A percentile compares a stretch with the other conserved stretches of the same genome.
Evolutionary conservation across 2,329 filamentous ascomycete species (phyloP).

Genomic region (Aureobasidium sp.): DNA sequence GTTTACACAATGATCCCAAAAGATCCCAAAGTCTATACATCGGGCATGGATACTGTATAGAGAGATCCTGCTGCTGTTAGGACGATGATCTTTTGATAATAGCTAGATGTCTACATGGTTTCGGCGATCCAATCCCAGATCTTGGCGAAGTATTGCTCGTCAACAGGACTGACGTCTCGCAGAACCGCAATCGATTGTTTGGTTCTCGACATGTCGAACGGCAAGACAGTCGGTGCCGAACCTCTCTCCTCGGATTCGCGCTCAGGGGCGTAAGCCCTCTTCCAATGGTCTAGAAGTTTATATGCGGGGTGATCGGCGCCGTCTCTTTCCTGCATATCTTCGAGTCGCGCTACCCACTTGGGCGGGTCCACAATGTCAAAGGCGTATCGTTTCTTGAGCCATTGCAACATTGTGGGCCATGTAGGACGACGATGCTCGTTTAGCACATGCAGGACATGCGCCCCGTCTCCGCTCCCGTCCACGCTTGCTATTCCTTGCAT

Average conservation of each 20-base stretch:
- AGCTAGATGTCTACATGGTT: slow-evolving; percentile 20
- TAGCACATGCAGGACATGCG: slow-evolving; percentile 43
- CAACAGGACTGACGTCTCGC: slow-evolving; percentile 33
- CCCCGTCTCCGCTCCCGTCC: slow-evolving; percentile 18
- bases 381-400: slow-evolving; percentile 33
- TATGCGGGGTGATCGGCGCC: slow-evolving; percentile 36
- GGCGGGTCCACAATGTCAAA: slow-evolving; percentile 37
- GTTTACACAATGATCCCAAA: neutral
- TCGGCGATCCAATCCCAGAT: slow-evolving; percentile 37
- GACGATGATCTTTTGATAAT: neutral
- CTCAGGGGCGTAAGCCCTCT: slow-evolving; percentile 32
- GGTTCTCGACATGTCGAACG: slow-evolving; percentile 33
- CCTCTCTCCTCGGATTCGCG: slow-evolving; percentile 8
- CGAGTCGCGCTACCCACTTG: slow-evolving; percentile 38
- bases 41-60: no score
- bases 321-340: slow-evolving; percentile 13
- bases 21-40: neutral
- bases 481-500: slow-evolving; percentile 30
- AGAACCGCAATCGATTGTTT: slow-evolving; percentile 31
- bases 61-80: no score
- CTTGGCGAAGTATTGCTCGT: slow-evolving; percentile 38
- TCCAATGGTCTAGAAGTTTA: slow-evolving; percentile 47
- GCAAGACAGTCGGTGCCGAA: slow-evolving; percentile 9
- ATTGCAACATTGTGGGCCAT: slow-evolving; percentile 43
- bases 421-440: slow-evolving; percentile 39